Percentiles rank a stretch among this genome's conserved stretches.
Evolutionary conservation across 495 filamentous ascomycete species (phyloP).

Genomic region (Lophiotrema nucula): DNA sequence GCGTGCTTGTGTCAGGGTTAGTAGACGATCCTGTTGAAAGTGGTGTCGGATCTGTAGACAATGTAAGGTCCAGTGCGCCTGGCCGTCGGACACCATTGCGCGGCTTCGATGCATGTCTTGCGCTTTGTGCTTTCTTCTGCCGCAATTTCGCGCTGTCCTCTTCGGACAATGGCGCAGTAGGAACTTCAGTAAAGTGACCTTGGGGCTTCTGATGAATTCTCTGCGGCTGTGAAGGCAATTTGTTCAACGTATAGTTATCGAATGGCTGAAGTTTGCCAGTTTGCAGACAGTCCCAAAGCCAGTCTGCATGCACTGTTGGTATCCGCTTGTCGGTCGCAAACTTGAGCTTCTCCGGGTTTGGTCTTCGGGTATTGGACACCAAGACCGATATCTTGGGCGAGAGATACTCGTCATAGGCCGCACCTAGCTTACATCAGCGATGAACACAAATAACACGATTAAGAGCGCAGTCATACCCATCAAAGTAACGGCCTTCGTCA

Average conservation of each 20-base stretch:
- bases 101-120: neutral
- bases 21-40: constrained; percentile 8
- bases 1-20: neutral
- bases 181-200: constrained; percentile 12
- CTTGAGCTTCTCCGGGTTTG: constrained; percentile 74
- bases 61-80: constrained; percentile 12
- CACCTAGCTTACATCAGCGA: constrained; percentile 46
- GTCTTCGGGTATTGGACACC: constrained; percentile 58
- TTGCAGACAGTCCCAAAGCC: constrained; percentile 81
- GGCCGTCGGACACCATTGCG: neutral
- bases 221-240: neutral
- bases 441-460: neutral
- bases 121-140: constrained; percentile 5
- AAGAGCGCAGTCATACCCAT: constrained; percentile 55
- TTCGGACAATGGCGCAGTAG: constrained; percentile 29
- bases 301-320: constrained; percentile 72
- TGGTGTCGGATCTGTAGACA: constrained; percentile 3
- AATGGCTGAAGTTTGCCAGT: constrained; percentile 54
- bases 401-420: constrained; percentile 72
- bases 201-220: neutral
- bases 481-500: constrained; percentile 69
- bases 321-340: constrained; percentile 71
- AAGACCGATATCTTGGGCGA: constrained; percentile 65
- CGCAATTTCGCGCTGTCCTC: constrained; percentile 21
- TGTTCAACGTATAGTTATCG: constrained; percentile 28